Percentiles rank a stretch among this genome's conserved stretches.
Conservation (phyloP, 148 eudicot species). For the Rhododendron griersonianum region DNA sequence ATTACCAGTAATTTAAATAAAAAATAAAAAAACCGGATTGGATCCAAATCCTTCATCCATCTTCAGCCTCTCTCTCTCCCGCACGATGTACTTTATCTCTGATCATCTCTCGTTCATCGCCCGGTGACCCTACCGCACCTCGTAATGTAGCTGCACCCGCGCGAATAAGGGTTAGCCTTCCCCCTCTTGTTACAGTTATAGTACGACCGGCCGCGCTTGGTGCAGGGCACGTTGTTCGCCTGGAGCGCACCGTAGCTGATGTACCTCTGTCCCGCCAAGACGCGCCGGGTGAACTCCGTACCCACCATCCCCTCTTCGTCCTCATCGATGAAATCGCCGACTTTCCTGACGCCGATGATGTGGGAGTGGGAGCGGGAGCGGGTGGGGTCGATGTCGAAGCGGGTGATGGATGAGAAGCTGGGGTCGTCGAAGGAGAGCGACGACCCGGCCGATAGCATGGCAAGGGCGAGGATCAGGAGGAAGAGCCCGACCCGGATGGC, state of each 20-base stretch:
- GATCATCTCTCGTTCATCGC: neutral
- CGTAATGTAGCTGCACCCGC: slow-evolving; percentile 17
- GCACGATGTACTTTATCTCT: neutral
- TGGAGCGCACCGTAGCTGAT: slow-evolving; percentile 14
- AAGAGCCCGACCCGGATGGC: neutral
- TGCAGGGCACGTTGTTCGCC: slow-evolving; percentile 8
- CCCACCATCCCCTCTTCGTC: slow-evolving; percentile 20
- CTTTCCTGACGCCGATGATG: neutral
- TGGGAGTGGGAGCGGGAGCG: neutral
- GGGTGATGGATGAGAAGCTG: neutral
- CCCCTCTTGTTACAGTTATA: slow-evolving; percentile 16
- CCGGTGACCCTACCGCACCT: neutral
- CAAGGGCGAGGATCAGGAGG: neutral
- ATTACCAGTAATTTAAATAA: neutral
- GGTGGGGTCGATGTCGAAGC: neutral
- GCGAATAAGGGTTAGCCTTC: slow-evolving; percentile 12
- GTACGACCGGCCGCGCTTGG: slow-evolving; percentile 13
- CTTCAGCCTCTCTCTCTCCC: neutral
- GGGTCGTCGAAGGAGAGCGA: neutral
- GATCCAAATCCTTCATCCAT: neutral
- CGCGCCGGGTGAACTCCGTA: slow-evolving; percentile 12
- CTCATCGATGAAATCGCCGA: slow-evolving; percentile 12
- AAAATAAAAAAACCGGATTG: neutral
- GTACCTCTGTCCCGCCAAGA: slow-evolving; percentile 1
- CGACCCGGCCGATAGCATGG: neutral